phyloP scores from a whole-genome alignment of 805 yeast genomes.

The Spathaspora sp. region DNA sequence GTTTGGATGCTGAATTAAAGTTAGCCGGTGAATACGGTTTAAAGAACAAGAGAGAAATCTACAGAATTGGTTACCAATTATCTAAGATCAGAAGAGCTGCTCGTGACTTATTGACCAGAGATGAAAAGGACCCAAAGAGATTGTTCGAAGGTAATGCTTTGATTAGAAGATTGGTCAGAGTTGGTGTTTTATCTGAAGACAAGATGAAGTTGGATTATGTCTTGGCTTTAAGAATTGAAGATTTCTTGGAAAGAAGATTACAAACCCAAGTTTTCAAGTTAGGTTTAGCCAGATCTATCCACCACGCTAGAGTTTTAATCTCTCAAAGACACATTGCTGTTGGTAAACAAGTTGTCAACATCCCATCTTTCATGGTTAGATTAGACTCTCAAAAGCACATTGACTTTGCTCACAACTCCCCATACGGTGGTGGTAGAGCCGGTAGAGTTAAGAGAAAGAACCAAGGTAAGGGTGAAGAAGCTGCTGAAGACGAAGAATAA shows the following conservation, averaged over 20 bases:
- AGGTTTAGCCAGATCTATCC: slow-evolving; percentile 98
- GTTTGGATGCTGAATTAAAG: slow-evolving; percentile 98
- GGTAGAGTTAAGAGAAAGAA: slow-evolving; percentile 99
- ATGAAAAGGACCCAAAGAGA: slow-evolving; percentile 99
- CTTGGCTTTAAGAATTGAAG: slow-evolving; percentile 96
- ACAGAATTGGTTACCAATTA: slow-evolving; percentile 99
- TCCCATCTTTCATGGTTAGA: slow-evolving; percentile 99
- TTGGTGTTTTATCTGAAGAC: slow-evolving; percentile 98
- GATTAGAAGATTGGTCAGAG: slow-evolving; percentile 98
- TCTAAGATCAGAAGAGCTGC: slow-evolving; percentile 99
- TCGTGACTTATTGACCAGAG: slow-evolving; percentile 99
- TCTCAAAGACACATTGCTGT: slow-evolving; percentile 99
- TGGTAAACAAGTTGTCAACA: slow-evolving; percentile 98
- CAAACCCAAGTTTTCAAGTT: slow-evolving; percentile 99
- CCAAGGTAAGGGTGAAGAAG: slow-evolving; percentile 66
- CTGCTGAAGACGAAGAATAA: slow-evolving; percentile 75
- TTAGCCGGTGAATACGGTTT: slow-evolving; percentile 99
- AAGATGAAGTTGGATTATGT: slow-evolving; percentile 99
- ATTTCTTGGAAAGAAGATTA: slow-evolving; percentile 99
- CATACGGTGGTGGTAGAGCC: slow-evolving; percentile 99
- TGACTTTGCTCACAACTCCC: slow-evolving; percentile 98
- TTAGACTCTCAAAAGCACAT: slow-evolving; percentile 99
- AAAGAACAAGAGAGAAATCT: slow-evolving; percentile 99
- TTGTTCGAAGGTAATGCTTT: slow-evolving; percentile 99
- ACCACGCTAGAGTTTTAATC: slow-evolving; percentile 99